Evolutionary conservation across 2,329 filamentous ascomycete species (phyloP).

Genomic region (Colletotrichum zoysiae): DNA sequence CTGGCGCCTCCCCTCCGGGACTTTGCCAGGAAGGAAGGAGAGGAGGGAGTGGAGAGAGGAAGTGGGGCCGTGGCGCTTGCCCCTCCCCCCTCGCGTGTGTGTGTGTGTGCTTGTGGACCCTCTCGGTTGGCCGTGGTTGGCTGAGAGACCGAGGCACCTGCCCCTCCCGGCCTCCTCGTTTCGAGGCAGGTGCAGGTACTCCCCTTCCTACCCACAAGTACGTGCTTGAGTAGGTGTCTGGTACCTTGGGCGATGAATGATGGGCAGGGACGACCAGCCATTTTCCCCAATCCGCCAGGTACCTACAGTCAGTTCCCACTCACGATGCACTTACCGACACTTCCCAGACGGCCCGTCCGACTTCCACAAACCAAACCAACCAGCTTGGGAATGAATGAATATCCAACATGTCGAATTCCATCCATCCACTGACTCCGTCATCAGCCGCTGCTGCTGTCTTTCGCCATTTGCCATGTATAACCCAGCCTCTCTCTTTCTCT

Average conservation of each 20-base stretch:
- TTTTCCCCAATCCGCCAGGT: background rate
- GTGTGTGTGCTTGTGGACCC: slow-evolving; percentile 3
- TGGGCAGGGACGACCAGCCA: background rate
- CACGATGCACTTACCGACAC: too few species aligned
- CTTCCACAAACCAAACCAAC: background rate
- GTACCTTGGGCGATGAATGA: too few species aligned
- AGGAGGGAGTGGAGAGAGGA: background rate
- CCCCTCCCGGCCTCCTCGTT: slow-evolving; percentile 10
- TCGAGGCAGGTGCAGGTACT: slow-evolving; percentile 23
- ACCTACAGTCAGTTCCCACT: too few species aligned
- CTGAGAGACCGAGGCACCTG: slow-evolving; percentile 27
- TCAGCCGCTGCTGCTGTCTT: background rate
- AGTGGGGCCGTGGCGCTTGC: background rate
- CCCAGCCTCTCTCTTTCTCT: background rate
- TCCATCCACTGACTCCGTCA: background rate
- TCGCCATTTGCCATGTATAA: background rate
- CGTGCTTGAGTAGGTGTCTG: too few species aligned
- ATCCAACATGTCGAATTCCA: background rate
- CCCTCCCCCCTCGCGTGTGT: background rate
- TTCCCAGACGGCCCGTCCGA: too few species aligned
- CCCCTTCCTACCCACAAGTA: background rate
- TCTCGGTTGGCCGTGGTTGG: slow-evolving; percentile 29
- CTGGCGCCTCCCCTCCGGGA: too few species aligned
- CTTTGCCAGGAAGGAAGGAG: too few species aligned
- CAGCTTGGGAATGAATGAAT: background rate